These are phyloP conservation scores for Stagonosporopsis vannaccii DNA, from an alignment of 2,329 filamentous ascomycete species.

Conservation along the genomic window DNA sequence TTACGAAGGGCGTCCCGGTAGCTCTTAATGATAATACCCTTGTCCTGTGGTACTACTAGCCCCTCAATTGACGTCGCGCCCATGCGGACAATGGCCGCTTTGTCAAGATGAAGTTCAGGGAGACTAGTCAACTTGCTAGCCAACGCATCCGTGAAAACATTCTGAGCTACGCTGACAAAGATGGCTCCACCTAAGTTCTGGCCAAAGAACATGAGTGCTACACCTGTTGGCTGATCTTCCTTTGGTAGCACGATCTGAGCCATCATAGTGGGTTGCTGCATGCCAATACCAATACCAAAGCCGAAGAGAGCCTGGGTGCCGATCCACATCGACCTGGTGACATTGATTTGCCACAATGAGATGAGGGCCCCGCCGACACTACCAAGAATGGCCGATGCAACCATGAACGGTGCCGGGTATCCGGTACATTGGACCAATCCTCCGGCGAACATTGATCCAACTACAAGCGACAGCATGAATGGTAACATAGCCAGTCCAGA, in stretches of 20 bases:
- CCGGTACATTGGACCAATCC: slow-evolving; percentile 46
- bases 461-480: slow-evolving; percentile 22
- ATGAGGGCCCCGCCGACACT: slow-evolving; percentile 51
- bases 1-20: background rate
- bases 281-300: slow-evolving; percentile 49
- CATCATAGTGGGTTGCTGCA: slow-evolving; percentile 50
- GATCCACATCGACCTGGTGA: slow-evolving; percentile 32
- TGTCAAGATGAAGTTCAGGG: slow-evolving; percentile 8
- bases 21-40: background rate
- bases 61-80: slow-evolving; percentile 1
- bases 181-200: slow-evolving; percentile 54
- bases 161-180: slow-evolving; percentile 53
- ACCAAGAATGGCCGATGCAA: slow-evolving; percentile 42
- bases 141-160: slow-evolving; percentile 27
- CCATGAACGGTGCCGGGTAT: slow-evolving; percentile 54
- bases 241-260: slow-evolving; percentile 48
- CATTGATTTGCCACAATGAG: slow-evolving; percentile 44
- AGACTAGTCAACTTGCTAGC: slow-evolving; percentile 15
- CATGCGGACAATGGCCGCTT: background rate
- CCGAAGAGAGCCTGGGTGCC: slow-evolving; percentile 33
- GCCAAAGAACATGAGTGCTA: slow-evolving; percentile 48
- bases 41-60: background rate
- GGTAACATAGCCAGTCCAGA: slow-evolving; percentile 26
- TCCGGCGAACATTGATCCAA: slow-evolving; percentile 33
- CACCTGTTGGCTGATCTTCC: slow-evolving; percentile 43